phyloP scores from a whole-genome alignment of 495 filamentous ascomycete genomes.

The Daldinia decipiens region DNA sequence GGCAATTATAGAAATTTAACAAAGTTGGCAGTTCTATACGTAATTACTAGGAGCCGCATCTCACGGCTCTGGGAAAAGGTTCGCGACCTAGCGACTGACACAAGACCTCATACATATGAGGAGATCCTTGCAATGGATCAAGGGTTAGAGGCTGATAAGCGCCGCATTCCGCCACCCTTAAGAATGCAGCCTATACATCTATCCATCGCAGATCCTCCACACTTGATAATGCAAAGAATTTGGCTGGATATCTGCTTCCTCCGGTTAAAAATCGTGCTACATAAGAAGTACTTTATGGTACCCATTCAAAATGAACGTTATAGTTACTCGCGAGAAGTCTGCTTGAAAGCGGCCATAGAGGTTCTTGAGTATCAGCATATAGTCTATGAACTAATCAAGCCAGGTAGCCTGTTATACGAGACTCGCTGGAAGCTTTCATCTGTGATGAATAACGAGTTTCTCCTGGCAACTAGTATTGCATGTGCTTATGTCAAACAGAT shows the following conservation, averaged over 20 bases:
- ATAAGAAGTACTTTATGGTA: conserved; percentile 49
- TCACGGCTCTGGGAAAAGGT: conserved; percentile 56
- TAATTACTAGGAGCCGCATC: conserved; percentile 54
- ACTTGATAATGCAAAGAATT: conserved; percentile 48
- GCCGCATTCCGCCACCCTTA: conserved; percentile 48
- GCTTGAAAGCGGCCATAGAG: conserved; percentile 47
- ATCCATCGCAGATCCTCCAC: conserved; percentile 50
- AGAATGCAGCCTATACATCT: conserved; percentile 49
- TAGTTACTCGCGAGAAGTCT: conserved; percentile 46
- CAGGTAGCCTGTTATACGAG: conserved; percentile 47
- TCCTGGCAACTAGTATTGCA: conserved; percentile 52
- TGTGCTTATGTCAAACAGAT: conserved; percentile 50
- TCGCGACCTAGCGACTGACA: conserved; percentile 50
- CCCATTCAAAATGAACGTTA: conserved; percentile 37
- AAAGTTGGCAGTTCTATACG: conserved; percentile 45
- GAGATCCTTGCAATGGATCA: conserved; percentile 54
- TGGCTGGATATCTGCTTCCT: conserved; percentile 47
- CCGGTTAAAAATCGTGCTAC: conserved; percentile 44
- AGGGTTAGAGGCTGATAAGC: conserved; percentile 45
- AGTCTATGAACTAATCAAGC: conserved; percentile 48
- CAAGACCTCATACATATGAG: conserved; percentile 44
- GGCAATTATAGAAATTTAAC: neutral
- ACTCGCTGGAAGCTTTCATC: conserved; percentile 51
- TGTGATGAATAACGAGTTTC: conserved; percentile 51
- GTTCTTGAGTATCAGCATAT: conserved; percentile 51